Percentiles rank a stretch among this genome's conserved stretches.
Conservation (phyloP, 768 basidiomycete genomes). For the Gyrodon lividus region DNA sequence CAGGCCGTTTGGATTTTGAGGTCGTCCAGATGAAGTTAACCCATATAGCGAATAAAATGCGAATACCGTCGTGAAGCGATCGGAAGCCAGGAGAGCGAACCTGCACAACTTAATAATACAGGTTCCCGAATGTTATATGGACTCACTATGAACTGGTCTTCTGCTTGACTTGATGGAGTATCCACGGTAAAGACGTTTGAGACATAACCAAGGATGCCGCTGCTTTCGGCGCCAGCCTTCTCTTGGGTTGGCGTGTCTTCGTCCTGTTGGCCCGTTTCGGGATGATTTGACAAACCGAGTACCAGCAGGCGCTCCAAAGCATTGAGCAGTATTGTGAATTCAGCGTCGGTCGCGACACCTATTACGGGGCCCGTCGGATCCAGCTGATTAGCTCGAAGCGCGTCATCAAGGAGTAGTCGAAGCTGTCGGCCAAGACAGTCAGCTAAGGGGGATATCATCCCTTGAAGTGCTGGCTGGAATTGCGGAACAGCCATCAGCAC, state of each 20-base stretch:
- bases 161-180: constrained; percentile 40
- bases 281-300: constrained; percentile 61
- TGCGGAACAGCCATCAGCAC: constrained; percentile 87
- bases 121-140: background rate
- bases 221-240: constrained; percentile 50
- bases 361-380: constrained; percentile 42
- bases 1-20: constrained; percentile 46
- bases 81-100: constrained; percentile 72
- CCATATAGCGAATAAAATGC: constrained; percentile 79
- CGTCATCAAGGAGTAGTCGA: constrained; percentile 52
- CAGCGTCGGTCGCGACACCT: constrained; percentile 68
- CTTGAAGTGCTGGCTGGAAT: constrained; percentile 69
- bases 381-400: constrained; percentile 42
- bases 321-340: constrained; percentile 81
- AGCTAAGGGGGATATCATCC: constrained; percentile 68
- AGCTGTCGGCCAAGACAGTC: constrained; percentile 80
- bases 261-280: constrained; percentile 49
- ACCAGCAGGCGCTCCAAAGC: constrained; percentile 80
- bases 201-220: constrained; percentile 83
- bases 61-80: constrained; percentile 77
- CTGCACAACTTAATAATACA: constrained; percentile 27
- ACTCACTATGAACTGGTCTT: constrained; percentile 61
- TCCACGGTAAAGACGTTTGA: constrained; percentile 89
- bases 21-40: constrained; percentile 52
- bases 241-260: constrained; percentile 56